Percentiles rank a stretch among this genome's conserved stretches.
Evolutionary conservation across 1,139 yeast species (phyloP).

Genomic region (Kodamaea suecica): DNA sequence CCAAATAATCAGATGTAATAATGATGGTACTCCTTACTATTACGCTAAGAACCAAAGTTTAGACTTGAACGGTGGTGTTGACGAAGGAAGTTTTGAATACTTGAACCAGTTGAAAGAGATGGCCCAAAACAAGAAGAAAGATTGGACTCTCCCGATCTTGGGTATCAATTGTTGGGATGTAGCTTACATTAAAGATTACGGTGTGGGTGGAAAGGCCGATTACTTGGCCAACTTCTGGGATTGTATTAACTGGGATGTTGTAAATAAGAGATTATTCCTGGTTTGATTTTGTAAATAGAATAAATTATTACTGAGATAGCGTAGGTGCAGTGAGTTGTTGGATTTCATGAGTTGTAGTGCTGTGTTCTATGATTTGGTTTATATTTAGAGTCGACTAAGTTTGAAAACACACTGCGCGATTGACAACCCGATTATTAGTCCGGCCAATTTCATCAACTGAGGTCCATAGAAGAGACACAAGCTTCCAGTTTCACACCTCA

Average conservation of each 20-base stretch:
- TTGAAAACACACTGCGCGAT: too few species aligned
- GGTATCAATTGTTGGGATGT: constrained; percentile 86
- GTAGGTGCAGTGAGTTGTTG: too few species aligned
- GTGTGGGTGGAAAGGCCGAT: constrained; percentile 68
- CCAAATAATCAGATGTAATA: constrained; percentile 61
- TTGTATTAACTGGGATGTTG: constrained; percentile 83
- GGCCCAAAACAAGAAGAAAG: constrained; percentile 47
- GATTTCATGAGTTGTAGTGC: too few species aligned
- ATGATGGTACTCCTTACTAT: constrained; percentile 90
- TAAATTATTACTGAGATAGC: too few species aligned
- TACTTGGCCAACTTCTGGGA: constrained; percentile 77
- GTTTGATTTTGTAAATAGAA: constrained; percentile 19
- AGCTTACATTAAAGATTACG: constrained; percentile 80
- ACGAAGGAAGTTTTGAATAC: constrained; percentile 48
- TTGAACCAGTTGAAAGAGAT: constrained; percentile 47
- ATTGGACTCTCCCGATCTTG: constrained; percentile 74
- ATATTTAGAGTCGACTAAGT: too few species aligned
- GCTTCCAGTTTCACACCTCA: too few species aligned
- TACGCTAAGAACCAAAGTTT: constrained; percentile 70
- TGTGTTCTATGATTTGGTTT: too few species aligned
- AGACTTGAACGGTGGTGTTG: constrained; percentile 74
- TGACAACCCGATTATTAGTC: too few species aligned
- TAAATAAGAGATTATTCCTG: constrained; percentile 58
- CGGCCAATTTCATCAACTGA: too few species aligned
- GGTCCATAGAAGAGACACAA: too few species aligned